A percentile compares a stretch with the other conserved stretches of the same genome.
These are phyloP conservation scores for Neophaeococcomyces aloes DNA, from an alignment of 2,329 filamentous ascomycete genomes.

Conservation along the genomic window DNA sequence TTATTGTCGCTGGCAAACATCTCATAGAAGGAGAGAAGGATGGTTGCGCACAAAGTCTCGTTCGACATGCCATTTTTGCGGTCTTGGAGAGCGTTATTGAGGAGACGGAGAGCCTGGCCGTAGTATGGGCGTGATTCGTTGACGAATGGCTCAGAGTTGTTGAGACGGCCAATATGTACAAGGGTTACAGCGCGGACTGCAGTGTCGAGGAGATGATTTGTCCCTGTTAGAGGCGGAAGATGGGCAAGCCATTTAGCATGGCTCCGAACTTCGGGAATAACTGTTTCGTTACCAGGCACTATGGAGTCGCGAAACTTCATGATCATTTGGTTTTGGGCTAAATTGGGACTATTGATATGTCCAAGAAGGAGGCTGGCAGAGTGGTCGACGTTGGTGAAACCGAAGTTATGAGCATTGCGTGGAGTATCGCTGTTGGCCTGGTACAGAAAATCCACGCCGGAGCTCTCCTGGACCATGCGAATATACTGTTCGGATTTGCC, in stretches of 20 bases:
- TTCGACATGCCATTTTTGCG: slow-evolving; percentile 24
- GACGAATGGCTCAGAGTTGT: slow-evolving; percentile 19
- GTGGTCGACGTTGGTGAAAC: neutral
- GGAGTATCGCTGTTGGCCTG: neutral
- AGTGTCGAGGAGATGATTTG: slow-evolving; percentile 16
- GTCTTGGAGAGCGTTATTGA: slow-evolving; percentile 24
- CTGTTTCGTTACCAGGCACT: neutral
- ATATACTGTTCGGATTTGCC: slow-evolving; percentile 10
- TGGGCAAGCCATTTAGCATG: slow-evolving; percentile 18
- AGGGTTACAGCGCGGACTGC: slow-evolving; percentile 25
- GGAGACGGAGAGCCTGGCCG: slow-evolving; percentile 24
- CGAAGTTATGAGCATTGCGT: neutral
- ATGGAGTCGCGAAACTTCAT: slow-evolving; percentile 6
- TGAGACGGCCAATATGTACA: slow-evolving; percentile 23
- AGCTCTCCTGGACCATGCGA: slow-evolving; percentile 1
- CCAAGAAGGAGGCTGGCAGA: neutral
- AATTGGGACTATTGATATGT: slow-evolving; percentile 13
- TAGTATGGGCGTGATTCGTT: slow-evolving; percentile 26
- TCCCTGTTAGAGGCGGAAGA: slow-evolving; percentile 17
- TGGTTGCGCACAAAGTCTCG: slow-evolving; percentile 27
- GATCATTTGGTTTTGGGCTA: slow-evolving; percentile 20
- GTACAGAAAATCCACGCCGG: neutral
- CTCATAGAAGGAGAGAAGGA: slow-evolving; percentile 29
- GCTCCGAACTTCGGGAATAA: slow-evolving; percentile 9
- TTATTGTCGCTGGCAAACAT: slow-evolving; percentile 29